Conservation (phyloP, 1,284 basidiomycete genomes). For the Leccinum pachyderme region DNA sequence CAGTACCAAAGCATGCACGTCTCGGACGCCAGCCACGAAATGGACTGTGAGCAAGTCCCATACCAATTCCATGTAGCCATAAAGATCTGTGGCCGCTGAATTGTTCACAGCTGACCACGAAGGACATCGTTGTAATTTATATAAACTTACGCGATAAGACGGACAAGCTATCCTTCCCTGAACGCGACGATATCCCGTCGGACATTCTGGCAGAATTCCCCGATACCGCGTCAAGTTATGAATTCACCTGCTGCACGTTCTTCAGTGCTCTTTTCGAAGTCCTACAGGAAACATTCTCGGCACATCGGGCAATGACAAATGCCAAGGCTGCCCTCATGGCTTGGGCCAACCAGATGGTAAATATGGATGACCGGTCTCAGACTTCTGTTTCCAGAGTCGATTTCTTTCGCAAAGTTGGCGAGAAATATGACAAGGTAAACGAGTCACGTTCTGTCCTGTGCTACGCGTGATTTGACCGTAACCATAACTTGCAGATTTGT, state of each 20-base stretch:
- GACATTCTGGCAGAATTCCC: conserved; percentile 7
- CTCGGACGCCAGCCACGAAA: neutral
- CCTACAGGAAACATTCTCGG: conserved; percentile 1
- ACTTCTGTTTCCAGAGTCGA: neutral
- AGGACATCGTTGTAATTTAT: conserved; percentile 17
- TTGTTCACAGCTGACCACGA: conserved; percentile 7
- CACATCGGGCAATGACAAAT: neutral
- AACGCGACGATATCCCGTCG: conserved; percentile 8
- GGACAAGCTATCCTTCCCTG: conserved; percentile 8
- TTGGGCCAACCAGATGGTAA: neutral
- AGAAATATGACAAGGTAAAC: neutral
- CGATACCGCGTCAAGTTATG: neutral
- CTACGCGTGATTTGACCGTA: neutral
- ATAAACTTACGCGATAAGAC: conserved; percentile 14
- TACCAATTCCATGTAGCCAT: neutral
- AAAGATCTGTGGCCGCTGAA: neutral
- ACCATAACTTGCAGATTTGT: neutral
- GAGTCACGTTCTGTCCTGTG: neutral
- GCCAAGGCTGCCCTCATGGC: neutral
- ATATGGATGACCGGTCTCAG: neutral
- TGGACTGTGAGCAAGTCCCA: neutral
- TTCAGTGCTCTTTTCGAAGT: conserved; percentile 13
- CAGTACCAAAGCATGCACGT: conserved; percentile 11
- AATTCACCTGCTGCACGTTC: conserved; percentile 3
- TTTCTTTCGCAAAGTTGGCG: neutral